phyloP scores from a whole-genome alignment of 2,329 filamentous ascomycete genomes.

The Endothia cerciana region DNA sequence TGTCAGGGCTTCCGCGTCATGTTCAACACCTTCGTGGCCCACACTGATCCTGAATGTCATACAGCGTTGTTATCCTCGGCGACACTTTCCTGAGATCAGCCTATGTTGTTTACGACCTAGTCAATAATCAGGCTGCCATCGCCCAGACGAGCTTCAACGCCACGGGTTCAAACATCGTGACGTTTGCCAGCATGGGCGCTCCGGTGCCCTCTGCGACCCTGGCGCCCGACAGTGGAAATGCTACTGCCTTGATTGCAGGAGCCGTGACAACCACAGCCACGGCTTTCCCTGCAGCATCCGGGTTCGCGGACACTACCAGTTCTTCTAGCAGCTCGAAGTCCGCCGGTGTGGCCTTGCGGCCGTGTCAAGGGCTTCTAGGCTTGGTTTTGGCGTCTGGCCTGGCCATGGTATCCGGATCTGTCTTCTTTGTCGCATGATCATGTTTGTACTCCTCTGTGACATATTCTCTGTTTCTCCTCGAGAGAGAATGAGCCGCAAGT shows the following conservation, averaged over 20 bases:
- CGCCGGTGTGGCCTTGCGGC: not conserved
- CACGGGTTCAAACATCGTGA: conserved; percentile 47
- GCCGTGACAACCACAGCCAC: not conserved
- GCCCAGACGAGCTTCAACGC: conserved; percentile 52
- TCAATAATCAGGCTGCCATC: conserved; percentile 53
- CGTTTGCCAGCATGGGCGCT: not conserved
- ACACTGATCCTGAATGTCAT: conserved; percentile 45
- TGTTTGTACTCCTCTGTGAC: too few relatives aligned
- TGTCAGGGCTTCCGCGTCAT: not conserved
- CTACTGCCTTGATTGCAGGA: not conserved
- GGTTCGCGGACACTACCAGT: not conserved
- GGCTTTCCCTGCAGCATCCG: not conserved
- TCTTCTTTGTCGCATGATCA: not conserved
- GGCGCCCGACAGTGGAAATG: not conserved
- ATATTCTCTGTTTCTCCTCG: too few relatives aligned
- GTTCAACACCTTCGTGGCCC: not conserved
- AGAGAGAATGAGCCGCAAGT: too few relatives aligned
- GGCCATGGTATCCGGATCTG: not conserved
- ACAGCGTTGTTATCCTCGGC: conserved; percentile 44
- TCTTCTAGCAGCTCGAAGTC: not conserved
- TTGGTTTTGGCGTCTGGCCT: not conserved
- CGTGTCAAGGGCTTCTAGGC: not conserved
- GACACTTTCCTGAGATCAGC: conserved; percentile 58
- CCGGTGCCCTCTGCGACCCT: not conserved
- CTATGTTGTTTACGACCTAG: conserved; percentile 58